A percentile compares a stretch with the other conserved stretches of the same genome.
These are phyloP conservation scores for Saccharomyces hybrid DNA, from an alignment of 1,139 yeast species.

Conservation along the genomic window DNA sequence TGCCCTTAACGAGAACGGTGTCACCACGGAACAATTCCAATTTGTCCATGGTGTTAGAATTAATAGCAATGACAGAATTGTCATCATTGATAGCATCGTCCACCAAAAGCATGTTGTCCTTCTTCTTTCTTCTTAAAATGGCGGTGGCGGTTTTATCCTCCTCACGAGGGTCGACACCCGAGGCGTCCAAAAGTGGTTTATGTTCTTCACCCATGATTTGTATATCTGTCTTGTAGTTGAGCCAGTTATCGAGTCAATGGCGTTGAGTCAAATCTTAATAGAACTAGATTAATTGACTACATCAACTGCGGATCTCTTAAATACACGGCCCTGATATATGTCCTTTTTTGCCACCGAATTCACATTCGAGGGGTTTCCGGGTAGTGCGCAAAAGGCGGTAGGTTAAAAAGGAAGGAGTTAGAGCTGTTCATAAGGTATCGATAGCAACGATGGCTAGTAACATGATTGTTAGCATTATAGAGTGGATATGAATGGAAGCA, in stretches of 20 bases:
- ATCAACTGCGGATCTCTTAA: background rate
- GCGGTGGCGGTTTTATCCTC: conserved; percentile 97
- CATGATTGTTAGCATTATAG: background rate
- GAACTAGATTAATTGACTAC: background rate
- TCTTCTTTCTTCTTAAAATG: conserved; percentile 93
- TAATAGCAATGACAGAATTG: conserved; percentile 91
- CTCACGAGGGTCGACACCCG: conserved; percentile 43
- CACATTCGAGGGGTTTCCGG: conserved; percentile 1
- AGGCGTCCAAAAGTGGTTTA: conserved; percentile 44
- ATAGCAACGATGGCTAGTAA: background rate
- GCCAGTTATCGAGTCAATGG: background rate
- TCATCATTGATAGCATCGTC: conserved; percentile 98
- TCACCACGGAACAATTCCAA: conserved; percentile 96
- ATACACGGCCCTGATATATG: conserved; percentile 1
- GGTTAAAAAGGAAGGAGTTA: background rate
- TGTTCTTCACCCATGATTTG: conserved; percentile 30
- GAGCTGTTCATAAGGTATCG: background rate
- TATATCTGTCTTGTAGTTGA: background rate
- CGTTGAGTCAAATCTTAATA: background rate
- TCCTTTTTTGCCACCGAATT: conserved; percentile 1
- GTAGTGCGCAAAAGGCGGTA: background rate
- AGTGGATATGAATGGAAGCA: background rate
- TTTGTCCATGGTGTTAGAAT: conserved; percentile 91
- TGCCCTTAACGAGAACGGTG: conserved; percentile 94
- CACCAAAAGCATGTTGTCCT: conserved; percentile 82